Evolutionary conservation across 345 rosid species (phyloP).

Genomic region (Kandelia obovata): DNA sequence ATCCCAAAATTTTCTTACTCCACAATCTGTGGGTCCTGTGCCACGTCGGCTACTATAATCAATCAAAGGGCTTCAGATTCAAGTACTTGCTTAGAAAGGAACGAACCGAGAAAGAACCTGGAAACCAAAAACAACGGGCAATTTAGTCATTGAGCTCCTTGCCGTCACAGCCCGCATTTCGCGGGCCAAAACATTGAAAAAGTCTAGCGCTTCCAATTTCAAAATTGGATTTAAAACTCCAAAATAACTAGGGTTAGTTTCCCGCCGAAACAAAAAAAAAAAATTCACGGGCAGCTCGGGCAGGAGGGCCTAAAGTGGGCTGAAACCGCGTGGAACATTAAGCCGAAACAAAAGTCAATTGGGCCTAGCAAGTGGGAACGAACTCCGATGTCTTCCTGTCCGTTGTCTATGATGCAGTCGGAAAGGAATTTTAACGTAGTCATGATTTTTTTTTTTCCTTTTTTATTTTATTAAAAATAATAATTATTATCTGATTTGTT

Average conservation of each 20-base stretch:
- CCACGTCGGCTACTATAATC: no score
- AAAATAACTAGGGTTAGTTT: not conserved
- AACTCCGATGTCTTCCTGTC: conserved; percentile 20
- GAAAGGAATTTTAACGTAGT: no score
- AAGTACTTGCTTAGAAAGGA: no score
- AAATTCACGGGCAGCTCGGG: not conserved
- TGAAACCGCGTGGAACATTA: not conserved
- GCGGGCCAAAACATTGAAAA: conserved; percentile 16
- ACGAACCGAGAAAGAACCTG: no score
- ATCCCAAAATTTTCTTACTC: no score
- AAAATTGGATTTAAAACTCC: no score
- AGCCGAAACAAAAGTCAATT: conserved; percentile 11
- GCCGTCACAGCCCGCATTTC: conserved; percentile 22
- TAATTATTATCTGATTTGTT: no score
- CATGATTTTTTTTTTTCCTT: no score
- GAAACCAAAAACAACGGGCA: not conserved
- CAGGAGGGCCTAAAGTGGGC: conserved; percentile 3
- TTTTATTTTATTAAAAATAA: not conserved
- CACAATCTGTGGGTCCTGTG: no score
- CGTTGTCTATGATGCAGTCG: no score
- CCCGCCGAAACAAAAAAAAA: not conserved
- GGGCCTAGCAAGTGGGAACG: conserved; percentile 23
- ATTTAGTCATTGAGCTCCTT: not conserved
- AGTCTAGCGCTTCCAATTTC: not conserved
- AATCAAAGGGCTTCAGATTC: no score